phyloP scores from a whole-genome alignment of 148 eudicot species.

The Arbutus unedo region DNA sequence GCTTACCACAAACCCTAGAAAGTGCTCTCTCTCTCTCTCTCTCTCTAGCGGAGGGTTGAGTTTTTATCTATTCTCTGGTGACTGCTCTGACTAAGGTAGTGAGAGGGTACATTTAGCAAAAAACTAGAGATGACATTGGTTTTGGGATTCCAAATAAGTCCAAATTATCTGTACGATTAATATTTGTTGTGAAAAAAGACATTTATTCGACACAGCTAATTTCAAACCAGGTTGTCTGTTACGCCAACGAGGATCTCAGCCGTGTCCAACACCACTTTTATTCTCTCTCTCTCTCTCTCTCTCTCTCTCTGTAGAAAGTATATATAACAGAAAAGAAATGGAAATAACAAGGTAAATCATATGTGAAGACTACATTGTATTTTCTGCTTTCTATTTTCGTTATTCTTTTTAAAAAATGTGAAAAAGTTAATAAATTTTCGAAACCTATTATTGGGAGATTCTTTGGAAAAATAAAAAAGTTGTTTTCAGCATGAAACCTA shows the following conservation, averaged over 20 bases:
- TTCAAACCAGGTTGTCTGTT: slow-evolving; percentile 14
- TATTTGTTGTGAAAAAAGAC: slow-evolving; percentile 9
- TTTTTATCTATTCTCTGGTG: slow-evolving; percentile 23
- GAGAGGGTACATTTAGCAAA: slow-evolving; percentile 7
- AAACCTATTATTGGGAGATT: background rate
- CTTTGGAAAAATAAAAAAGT: background rate
- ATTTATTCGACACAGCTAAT: slow-evolving; percentile 19
- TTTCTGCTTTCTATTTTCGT: background rate
- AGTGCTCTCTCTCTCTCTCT: slow-evolving; percentile 17
- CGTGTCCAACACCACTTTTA: background rate
- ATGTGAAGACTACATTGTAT: background rate
- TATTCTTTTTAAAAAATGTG: background rate
- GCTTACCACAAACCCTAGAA: slow-evolving; percentile 17
- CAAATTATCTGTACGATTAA: background rate
- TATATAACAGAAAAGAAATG: slow-evolving; percentile 14
- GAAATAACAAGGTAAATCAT: background rate
- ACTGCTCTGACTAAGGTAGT: slow-evolving; percentile 2
- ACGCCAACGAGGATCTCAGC: slow-evolving; percentile 17
- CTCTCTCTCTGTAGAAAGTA: slow-evolving; percentile 4
- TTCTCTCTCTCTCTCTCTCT: background rate
- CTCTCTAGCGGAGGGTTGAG: slow-evolving; percentile 17
- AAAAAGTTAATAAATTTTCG: background rate
- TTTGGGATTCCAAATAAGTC: slow-evolving; percentile 13
- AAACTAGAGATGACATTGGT: slow-evolving; percentile 7
- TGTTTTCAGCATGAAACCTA: background rate